Conservation (phyloP, 768 basidiomycete species). For the Leccinellum luteum region DNA sequence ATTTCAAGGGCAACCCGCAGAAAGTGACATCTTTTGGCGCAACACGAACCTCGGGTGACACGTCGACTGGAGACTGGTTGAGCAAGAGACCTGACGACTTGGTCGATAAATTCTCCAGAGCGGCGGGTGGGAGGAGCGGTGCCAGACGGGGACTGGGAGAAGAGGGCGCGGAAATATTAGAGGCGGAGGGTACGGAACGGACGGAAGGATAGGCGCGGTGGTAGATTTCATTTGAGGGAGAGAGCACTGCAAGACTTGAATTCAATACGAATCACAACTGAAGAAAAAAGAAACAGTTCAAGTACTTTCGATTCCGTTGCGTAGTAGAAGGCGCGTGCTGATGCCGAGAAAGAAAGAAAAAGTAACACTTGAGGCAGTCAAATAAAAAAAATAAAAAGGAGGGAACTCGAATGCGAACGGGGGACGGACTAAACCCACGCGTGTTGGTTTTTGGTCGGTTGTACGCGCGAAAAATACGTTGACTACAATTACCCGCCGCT, state of each 20-base stretch:
- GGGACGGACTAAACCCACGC: background rate
- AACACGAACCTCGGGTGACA: conserved; percentile 28
- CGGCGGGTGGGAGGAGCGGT: conserved; percentile 50
- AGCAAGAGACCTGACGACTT: conserved; percentile 37
- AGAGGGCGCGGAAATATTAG: conserved; percentile 19
- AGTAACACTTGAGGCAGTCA: background rate
- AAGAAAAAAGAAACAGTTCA: conserved; percentile 7
- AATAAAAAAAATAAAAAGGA: conserved; percentile 5
- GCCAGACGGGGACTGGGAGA: conserved; percentile 42
- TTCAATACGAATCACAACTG: conserved; percentile 14
- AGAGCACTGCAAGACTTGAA: conserved; percentile 26
- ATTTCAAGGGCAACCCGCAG: conserved; percentile 76
- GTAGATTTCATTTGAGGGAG: conserved; percentile 52
- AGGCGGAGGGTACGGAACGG: conserved; percentile 52
- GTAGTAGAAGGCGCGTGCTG: no score
- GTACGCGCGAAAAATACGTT: conserved; percentile 11
- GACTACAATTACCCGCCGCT: conserved; percentile 6
- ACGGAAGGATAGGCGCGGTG: conserved; percentile 57
- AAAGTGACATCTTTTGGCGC: conserved; percentile 45
- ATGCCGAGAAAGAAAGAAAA: background rate
- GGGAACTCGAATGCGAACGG: background rate
- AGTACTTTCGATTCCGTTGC: conserved; percentile 15
- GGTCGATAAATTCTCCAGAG: conserved; percentile 40
- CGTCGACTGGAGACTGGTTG: conserved; percentile 34
- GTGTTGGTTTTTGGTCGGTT: conserved; percentile 12